These are phyloP conservation scores for Parastagonospora nodorum DNA, from an alignment of 2,329 filamentous ascomycete genomes.

Conservation along the genomic window DNA sequence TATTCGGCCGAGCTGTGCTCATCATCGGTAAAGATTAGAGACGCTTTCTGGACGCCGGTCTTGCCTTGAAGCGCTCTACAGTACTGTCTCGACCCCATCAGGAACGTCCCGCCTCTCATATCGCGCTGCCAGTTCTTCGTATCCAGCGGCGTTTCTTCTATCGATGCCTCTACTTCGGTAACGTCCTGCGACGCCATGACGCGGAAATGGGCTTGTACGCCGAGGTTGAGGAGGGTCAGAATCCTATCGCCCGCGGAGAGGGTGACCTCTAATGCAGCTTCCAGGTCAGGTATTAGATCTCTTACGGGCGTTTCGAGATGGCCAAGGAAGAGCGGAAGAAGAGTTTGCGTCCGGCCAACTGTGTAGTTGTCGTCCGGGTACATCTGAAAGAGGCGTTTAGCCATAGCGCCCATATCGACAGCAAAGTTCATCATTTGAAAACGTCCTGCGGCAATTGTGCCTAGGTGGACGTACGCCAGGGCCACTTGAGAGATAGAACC, in stretches of 20 bases:
- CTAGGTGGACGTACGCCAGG: conserved; percentile 69
- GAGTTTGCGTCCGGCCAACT: conserved; percentile 69
- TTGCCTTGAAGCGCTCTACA: conserved; percentile 76
- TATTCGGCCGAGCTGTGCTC: conserved; percentile 65
- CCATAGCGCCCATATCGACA: conserved; percentile 66
- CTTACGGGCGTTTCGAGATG: conserved; percentile 70
- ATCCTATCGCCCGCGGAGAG: conserved; percentile 72
- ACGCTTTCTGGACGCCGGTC: conserved; percentile 59
- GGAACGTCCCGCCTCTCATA: conserved; percentile 70
- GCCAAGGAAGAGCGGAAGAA: conserved; percentile 71
- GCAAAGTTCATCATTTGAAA: conserved; percentile 74
- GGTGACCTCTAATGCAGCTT: conserved; percentile 68
- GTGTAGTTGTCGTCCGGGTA: conserved; percentile 63
- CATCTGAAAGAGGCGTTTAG: conserved; percentile 67
- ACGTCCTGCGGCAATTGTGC: conserved; percentile 68
- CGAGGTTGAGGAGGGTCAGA: conserved; percentile 73
- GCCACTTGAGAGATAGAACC: conserved; percentile 73
- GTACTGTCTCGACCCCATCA: conserved; percentile 69
- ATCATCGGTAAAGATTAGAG: conserved; percentile 69
- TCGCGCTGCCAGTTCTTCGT: conserved; percentile 74
- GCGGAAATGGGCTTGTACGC: conserved; percentile 67
- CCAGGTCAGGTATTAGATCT: conserved; percentile 63
- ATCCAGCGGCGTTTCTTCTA: conserved; percentile 74
- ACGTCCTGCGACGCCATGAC: conserved; percentile 73
- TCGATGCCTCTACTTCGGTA: conserved; percentile 71